Conservation (phyloP, 2,329 filamentous ascomycete species). For the Thielaviopsis euricoi region DNA sequence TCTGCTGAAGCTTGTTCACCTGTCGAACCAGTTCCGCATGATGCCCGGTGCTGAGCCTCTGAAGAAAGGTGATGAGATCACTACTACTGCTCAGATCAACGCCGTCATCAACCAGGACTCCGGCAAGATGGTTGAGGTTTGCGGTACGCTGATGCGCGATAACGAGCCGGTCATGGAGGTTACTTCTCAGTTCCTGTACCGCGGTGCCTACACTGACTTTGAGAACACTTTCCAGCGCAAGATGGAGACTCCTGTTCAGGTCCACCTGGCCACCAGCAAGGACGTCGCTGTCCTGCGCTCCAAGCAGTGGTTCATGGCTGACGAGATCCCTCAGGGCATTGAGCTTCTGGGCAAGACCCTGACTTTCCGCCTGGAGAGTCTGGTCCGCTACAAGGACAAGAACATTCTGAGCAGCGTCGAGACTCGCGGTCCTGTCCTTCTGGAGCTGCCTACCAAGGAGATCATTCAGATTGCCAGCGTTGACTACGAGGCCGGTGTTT, state of each 20-base stretch:
- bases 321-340: constrained; percentile 50
- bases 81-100: constrained; percentile 90
- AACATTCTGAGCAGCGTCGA: constrained; percentile 79
- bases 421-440: constrained; percentile 78
- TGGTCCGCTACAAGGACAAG: constrained; percentile 91
- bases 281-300: constrained; percentile 88
- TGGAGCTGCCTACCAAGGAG: constrained; percentile 94
- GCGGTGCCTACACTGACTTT: constrained; percentile 79
- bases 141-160: constrained; percentile 79
- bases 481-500: constrained; percentile 80
- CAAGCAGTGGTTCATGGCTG: constrained; percentile 93
- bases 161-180: constrained; percentile 90
- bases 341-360: constrained; percentile 86
- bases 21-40: constrained; percentile 98
- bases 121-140: constrained; percentile 99
- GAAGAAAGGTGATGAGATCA: constrained; percentile 85
- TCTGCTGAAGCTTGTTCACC: constrained; percentile 83
- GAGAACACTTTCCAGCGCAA: constrained; percentile 99
- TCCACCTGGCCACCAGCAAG: constrained; percentile 73
- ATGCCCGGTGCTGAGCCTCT: constrained; percentile 84
- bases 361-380: constrained; percentile 85
- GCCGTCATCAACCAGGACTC: constrained; percentile 96
- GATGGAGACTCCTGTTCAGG: constrained; percentile 84
- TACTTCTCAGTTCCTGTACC: constrained; percentile 94
- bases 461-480: constrained; percentile 94